Base-by-base conservation (phyloP, 164 flowering plant species). In the Sedum album region DNA sequence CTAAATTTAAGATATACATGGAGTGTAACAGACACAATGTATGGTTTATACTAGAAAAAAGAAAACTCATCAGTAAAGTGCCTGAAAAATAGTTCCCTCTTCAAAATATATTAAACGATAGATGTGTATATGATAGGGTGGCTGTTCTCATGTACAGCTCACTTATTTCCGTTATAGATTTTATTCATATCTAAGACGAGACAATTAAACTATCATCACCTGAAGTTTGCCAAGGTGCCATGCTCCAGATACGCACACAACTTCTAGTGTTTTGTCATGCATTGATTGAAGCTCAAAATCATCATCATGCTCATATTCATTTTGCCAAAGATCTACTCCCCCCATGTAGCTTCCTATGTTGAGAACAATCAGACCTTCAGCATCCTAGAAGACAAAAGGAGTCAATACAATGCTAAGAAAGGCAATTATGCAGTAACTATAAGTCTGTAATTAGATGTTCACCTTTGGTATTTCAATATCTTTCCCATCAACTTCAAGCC, bases 211-310 rank as follows among this genome's bases (percentile, higher is more conserved):
- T 31, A 17, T 69, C 66, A 65, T 31, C 68, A 88, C 93, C 93
- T 86, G 93, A 67, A 88, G 85, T 70, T 88, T 88, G 65, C 90
- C 93, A 42, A 88, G 90, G 69, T 88, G 93, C 93, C 93, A 88
- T 73, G 93, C 79, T 70, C 93, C 93, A 44, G 78, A 71, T 17
- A 88, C 65, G 46, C 85, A 81, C 30, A 88, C 93, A 71, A 88
- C 88, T 75, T 88, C 93, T 70, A 88, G 84, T 75, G 77, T 66
- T 73, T 86, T 85, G 75, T 88, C 93, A 71, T 88, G 93, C 83
- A 86, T 86, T 23, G 77, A 82, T 76, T 86, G 93, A 38, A 73
- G 79, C 71, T 71, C 73, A 71, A 86, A 88, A 73, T 79, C 80
- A 66, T 88, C 93, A 73, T 86, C 85, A 75, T 86, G 82, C 69